Base-by-base conservation (phyloP, 129 eudicot species). In the Ambrosia artemisiifolia region DNA sequence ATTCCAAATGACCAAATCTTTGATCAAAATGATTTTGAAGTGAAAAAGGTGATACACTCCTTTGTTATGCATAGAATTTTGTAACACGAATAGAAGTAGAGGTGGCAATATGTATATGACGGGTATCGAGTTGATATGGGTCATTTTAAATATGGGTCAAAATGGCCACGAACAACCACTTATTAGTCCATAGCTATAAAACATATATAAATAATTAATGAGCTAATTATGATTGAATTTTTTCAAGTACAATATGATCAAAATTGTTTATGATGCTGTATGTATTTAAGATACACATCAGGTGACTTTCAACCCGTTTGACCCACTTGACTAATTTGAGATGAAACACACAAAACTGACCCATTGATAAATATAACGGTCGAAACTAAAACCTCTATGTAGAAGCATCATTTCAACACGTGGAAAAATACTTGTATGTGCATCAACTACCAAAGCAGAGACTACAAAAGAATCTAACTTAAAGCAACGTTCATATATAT, bases 361-460 rank as follows among this genome's bases (percentile, higher is more conserved):
- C 19, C 2, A 1, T 12, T 60, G 40, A 32, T 30, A 60, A 60
- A 33, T 60, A 60, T 30, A 30, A 30, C 10, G 65, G 18, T 60
- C 65, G 4, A 32, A 59, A 60, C 18, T 12, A 17, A 60, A 5
- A 60, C 65, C 17, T 60, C 38, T 68, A 51, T 14, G 48, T 48
- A 48, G 69, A 35, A 63, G 69, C 69, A 63, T 63, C 50, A 36
- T 7, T 36, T 36, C 69, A 42, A 35, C 49, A 38, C 33, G 9
- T 11, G 28, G 28, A 24, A 24, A 24, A 24, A 24, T 24, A 24
- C 28, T 24, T 2, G 44, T 16, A 38, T 30, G 40, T 6, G 33
- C 32, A 63, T 46, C 8, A 63, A 63, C 13, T 14, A 35, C 68
- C 68, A 36, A 36, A 40, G 44, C 48, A 63, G 30, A 0, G 20